Evolutionary conservation across 23 red algal genomes (phyloP).

Genomic region (Gracilaria domingensis): DNA sequence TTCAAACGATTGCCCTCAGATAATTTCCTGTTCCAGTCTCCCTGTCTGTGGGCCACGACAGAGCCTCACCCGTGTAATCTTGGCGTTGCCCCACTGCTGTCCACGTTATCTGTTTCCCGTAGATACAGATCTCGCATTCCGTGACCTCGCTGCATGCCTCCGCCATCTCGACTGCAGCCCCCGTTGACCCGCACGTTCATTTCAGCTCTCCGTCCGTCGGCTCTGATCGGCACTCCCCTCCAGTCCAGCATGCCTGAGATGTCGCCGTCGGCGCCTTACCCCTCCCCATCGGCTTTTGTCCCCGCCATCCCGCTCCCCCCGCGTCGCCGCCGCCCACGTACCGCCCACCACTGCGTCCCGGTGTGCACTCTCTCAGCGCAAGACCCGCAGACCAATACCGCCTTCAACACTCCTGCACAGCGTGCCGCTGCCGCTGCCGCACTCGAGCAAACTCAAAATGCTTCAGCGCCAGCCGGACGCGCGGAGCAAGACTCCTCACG

Average conservation of each 20-base stretch:
- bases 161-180: no score
- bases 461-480: background rate
- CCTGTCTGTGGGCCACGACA: no score
- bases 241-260: background rate
- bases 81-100: background rate
- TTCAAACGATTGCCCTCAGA: no score
- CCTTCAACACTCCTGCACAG: constrained; percentile 13
- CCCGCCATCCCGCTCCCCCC: background rate
- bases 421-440: constrained; percentile 22
- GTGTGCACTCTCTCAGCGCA: constrained; percentile 16
- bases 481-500: constrained; percentile 72
- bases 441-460: background rate
- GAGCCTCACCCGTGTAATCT: no score
- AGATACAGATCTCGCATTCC: background rate
- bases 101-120: background rate
- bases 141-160: background rate
- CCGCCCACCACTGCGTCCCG: background rate
- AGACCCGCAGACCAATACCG: constrained; percentile 14
- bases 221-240: background rate
- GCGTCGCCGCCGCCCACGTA: background rate
- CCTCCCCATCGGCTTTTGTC: constrained; percentile 19
- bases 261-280: background rate
- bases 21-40: no score
- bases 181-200: no score
- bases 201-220: background rate